phyloP scores from a whole-genome alignment of 345 rosid genomes.

The Acer campestre region DNA sequence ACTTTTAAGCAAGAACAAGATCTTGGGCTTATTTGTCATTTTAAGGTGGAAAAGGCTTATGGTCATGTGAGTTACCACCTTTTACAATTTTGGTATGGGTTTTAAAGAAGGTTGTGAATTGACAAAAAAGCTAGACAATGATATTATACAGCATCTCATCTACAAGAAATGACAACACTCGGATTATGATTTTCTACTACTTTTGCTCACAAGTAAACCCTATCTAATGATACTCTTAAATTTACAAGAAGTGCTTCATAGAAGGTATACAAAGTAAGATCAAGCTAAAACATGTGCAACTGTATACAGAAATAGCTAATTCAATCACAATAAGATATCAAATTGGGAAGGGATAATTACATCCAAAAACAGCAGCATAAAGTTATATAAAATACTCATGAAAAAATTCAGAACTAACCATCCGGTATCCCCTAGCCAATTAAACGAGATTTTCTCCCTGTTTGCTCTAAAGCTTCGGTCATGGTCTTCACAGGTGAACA shows the following conservation, averaged over 20 bases:
- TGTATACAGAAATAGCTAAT: not conserved
- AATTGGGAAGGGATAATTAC: not conserved
- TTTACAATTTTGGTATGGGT: not conserved
- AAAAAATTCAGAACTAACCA: slow-evolving; percentile 46
- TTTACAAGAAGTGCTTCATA: not conserved
- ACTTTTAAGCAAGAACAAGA: not conserved
- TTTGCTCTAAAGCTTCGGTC: slow-evolving; percentile 86
- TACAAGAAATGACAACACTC: not conserved
- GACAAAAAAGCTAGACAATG: not conserved
- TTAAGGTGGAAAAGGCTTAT: not conserved
- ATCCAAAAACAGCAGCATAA: not conserved
- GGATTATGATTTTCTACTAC: not conserved
- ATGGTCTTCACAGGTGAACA: slow-evolving; percentile 67
- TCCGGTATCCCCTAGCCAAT: slow-evolving; percentile 96
- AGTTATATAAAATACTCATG: not conserved
- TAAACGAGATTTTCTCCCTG: slow-evolving; percentile 77
- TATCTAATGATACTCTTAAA: not conserved
- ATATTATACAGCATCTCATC: not conserved
- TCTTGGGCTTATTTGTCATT: not conserved
- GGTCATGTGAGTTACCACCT: no score
- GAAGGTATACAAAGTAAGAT: not conserved
- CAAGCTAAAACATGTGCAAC: not conserved
- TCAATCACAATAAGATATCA: not conserved
- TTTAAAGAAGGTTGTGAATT: not conserved
- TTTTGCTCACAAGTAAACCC: not conserved